Evolutionary conservation across 208 protist species (phyloP).

Genomic region (Angomonas ambiguus): DNA sequence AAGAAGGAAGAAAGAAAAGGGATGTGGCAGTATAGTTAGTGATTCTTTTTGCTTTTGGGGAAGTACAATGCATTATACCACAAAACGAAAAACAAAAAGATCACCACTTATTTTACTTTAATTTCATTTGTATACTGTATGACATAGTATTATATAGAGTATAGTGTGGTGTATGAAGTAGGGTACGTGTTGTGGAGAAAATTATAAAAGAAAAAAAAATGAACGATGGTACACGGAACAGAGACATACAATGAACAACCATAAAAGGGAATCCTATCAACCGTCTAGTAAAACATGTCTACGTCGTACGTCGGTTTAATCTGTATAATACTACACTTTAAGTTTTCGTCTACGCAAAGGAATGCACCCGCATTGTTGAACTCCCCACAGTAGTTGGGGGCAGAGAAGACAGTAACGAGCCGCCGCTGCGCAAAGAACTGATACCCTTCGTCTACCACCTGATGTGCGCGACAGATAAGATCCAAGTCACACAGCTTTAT

Average conservation of each 20-base stretch:
- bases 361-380: slow-evolving; percentile 75
- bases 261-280: not conserved
- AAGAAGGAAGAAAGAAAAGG: not conserved
- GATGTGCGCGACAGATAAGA: slow-evolving; percentile 96
- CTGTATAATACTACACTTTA: slow-evolving; percentile 45
- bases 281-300: slow-evolving; percentile 24
- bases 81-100: not conserved
- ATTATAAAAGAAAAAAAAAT: slow-evolving; percentile 10
- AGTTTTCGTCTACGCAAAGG: slow-evolving; percentile 89
- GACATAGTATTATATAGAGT: no score
- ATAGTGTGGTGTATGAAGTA: no score
- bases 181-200: no score
- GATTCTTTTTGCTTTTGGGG: not conserved
- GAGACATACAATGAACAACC: not conserved
- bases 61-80: not conserved
- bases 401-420: slow-evolving; percentile 77
- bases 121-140: no score
- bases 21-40: no score
- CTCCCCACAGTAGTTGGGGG: slow-evolving; percentile 84
- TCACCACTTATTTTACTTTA: no score
- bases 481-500: slow-evolving; percentile 95
- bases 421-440: slow-evolving; percentile 53
- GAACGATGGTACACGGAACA: not conserved
- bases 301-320: slow-evolving; percentile 46
- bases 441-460: slow-evolving; percentile 91